phyloP scores from a whole-genome alignment of 169 alveolate species.

The Blepharisma undulans region DNA sequence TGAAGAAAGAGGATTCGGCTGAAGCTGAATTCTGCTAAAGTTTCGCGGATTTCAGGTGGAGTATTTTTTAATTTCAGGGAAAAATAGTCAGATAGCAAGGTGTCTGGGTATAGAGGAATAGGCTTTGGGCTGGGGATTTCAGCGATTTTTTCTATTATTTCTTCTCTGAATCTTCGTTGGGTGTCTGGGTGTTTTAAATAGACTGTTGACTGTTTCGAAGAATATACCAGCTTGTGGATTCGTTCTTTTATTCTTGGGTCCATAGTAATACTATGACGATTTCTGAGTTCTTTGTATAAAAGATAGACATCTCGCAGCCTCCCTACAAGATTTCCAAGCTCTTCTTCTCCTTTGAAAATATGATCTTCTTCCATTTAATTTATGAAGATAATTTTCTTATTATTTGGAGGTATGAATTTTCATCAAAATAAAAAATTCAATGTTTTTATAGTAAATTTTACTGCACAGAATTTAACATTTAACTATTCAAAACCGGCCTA shows the following conservation, averaged over 20 bases:
- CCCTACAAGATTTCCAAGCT: not conserved
- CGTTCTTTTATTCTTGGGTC: not conserved
- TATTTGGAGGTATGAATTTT: not conserved
- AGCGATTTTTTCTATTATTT: not conserved
- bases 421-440: too few species aligned
- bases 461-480: not conserved
- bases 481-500: not conserved
- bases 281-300: conserved; percentile 5
- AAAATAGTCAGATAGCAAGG: conserved; percentile 8
- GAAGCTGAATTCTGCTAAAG: not conserved
- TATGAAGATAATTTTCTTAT: not conserved
- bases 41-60: conserved; percentile 15
- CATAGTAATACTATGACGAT: conserved; percentile 10
- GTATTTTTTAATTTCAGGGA: not conserved
- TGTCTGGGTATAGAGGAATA: conserved; percentile 17
- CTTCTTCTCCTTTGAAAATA: not conserved
- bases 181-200: conserved; percentile 11
- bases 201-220: not conserved
- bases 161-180: conserved; percentile 7
- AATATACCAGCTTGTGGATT: conserved; percentile 17
- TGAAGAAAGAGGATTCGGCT: not conserved
- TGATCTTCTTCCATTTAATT: conserved; percentile 17
- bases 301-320: conserved; percentile 13
- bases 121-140: conserved; percentile 18
- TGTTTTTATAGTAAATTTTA: too few species aligned